phyloP scores from a whole-genome alignment of 352 stramenopile species.

The Phytophthora tentaculata region DNA sequence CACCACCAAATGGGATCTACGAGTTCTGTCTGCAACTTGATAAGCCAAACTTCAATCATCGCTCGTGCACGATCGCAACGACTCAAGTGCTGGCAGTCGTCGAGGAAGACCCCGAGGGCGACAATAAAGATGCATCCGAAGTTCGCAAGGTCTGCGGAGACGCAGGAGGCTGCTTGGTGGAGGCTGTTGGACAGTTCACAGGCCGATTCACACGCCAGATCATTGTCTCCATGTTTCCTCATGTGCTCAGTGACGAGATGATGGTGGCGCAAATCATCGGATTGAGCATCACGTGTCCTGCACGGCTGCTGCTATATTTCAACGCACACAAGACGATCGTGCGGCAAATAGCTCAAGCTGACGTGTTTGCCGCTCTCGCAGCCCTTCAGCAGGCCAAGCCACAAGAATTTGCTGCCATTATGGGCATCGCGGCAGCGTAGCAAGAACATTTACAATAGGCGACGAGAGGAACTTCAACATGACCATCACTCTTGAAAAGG shows the following conservation, averaged over 20 bases:
- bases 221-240: constrained; percentile 35
- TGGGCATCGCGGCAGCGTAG: constrained; percentile 17
- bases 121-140: constrained; percentile 21
- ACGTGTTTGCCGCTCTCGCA: constrained; percentile 20
- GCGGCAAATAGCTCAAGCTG: constrained; percentile 18
- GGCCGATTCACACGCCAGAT: constrained; percentile 35
- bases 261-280: constrained; percentile 34
- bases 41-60: constrained; percentile 38
- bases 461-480: too few relatives aligned
- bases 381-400: constrained; percentile 26
- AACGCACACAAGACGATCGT: constrained; percentile 25
- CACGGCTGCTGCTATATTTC: constrained; percentile 26
- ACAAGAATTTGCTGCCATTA: constrained; percentile 31
- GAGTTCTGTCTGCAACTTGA: constrained; percentile 36
- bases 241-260: constrained; percentile 31
- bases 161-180: constrained; percentile 24
- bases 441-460: not conserved
- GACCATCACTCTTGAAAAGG: too few relatives aligned
- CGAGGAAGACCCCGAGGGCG: constrained; percentile 29
- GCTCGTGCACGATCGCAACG: constrained; percentile 33
- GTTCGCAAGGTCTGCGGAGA: constrained; percentile 23
- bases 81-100: constrained; percentile 30
- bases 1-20: constrained; percentile 27
- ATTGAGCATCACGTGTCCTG: constrained; percentile 27
- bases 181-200: constrained; percentile 30